Conservation (phyloP, 768 basidiomycete species). For the Lactarius sanguifluus region DNA sequence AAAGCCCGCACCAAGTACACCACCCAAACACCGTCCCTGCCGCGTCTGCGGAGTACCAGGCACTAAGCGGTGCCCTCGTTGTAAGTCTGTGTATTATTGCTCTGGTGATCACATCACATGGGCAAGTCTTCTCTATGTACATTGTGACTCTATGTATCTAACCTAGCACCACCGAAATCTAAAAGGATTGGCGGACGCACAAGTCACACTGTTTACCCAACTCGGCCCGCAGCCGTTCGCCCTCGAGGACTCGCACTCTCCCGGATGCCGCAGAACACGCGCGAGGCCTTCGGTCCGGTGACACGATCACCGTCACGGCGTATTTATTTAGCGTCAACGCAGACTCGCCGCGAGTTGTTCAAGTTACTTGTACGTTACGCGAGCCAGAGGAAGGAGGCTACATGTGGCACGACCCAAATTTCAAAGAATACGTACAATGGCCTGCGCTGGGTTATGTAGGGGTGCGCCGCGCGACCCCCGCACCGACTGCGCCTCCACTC, state of each 20-base stretch:
- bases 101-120: slow-evolving; percentile 19
- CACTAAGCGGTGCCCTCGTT: slow-evolving; percentile 22
- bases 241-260: slow-evolving; percentile 20
- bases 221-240: slow-evolving; percentile 21
- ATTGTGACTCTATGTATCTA: not conserved
- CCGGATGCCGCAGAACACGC: slow-evolving; percentile 18
- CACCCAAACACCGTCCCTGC: slow-evolving; percentile 22
- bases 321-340: slow-evolving; percentile 25
- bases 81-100: slow-evolving; percentile 25
- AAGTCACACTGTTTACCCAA: slow-evolving; percentile 23
- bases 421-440: slow-evolving; percentile 26
- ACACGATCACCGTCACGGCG: slow-evolving; percentile 15
- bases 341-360: slow-evolving; percentile 18
- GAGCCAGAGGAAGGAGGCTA: slow-evolving; percentile 23
- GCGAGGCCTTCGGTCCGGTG: slow-evolving; percentile 19
- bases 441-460: slow-evolving; percentile 24
- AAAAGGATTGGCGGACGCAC: slow-evolving; percentile 23
- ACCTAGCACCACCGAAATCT: not conserved
- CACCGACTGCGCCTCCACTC: slow-evolving; percentile 18
- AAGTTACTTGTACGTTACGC: slow-evolving; percentile 16
- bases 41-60: slow-evolving; percentile 24
- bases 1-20: slow-evolving; percentile 8
- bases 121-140: slow-evolving; percentile 1
- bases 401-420: slow-evolving; percentile 24
- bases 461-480: slow-evolving; percentile 15